Conservation (phyloP, 805 yeast species). For the Nakazawaea ambrosiae region DNA sequence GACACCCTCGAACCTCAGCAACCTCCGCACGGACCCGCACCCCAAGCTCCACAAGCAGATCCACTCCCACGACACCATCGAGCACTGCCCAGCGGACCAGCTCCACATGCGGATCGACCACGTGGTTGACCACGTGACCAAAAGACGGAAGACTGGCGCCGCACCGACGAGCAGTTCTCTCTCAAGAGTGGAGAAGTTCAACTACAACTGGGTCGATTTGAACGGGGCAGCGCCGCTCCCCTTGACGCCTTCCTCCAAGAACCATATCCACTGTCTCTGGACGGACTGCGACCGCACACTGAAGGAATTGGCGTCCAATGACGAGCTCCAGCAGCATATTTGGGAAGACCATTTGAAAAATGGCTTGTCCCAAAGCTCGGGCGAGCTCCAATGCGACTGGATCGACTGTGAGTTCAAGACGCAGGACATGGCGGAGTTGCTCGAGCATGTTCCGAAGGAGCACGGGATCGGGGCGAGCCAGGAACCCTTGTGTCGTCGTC, state of each 20-base stretch:
- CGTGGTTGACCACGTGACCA: too few species aligned
- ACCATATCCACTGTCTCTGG: constrained; percentile 12
- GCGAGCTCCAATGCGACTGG: constrained; percentile 61
- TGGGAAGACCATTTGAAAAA: constrained; percentile 2
- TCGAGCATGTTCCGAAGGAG: constrained; percentile 49
- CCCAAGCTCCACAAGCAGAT: not conserved
- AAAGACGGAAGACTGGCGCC: not conserved
- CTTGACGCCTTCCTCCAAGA: not conserved
- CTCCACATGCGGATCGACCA: too few species aligned
- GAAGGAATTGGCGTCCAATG: constrained; percentile 1
- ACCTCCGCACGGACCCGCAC: constrained; percentile 2
- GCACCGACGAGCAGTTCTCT: not conserved
- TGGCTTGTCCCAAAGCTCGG: not conserved
- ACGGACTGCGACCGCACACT: constrained; percentile 1
- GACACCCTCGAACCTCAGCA: constrained; percentile 5
- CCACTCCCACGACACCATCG: not conserved
- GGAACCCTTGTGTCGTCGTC: constrained; percentile 3
- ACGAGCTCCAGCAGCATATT: constrained; percentile 6
- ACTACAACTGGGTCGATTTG: constrained; percentile 11
- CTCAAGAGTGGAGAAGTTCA: constrained; percentile 5
- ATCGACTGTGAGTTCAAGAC: constrained; percentile 56
- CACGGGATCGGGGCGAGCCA: constrained; percentile 32
- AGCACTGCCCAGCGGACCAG: too few species aligned
- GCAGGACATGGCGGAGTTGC: constrained; percentile 42
- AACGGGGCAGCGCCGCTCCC: not conserved